Conservation (phyloP, 2,329 filamentous ascomycete species). For the Xylaria sp. region DNA sequence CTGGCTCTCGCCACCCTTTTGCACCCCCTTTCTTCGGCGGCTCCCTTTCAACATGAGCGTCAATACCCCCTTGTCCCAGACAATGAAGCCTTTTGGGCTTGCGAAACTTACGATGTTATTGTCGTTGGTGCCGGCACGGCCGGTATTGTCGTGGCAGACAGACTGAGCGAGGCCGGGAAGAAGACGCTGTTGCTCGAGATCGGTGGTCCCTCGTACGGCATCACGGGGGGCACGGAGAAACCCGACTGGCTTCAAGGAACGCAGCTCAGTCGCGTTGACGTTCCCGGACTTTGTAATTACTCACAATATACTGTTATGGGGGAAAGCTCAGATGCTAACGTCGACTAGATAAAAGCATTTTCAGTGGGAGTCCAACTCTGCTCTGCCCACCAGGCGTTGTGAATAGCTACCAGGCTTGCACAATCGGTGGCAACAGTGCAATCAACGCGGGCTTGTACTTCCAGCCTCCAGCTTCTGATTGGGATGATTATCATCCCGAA, state of each 20-base stretch:
- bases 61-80: not conserved
- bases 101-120: constrained; percentile 34
- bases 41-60: constrained; percentile 10
- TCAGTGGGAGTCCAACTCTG: constrained; percentile 36
- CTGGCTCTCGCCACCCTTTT: not conserved
- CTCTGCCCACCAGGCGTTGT: constrained; percentile 37
- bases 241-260: constrained; percentile 46
- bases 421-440: constrained; percentile 46
- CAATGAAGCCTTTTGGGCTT: constrained; percentile 22
- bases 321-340: not conserved
- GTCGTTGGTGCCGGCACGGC: constrained; percentile 47
- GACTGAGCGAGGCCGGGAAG: constrained; percentile 47
- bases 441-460: constrained; percentile 52
- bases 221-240: constrained; percentile 42
- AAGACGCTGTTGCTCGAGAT: constrained; percentile 48
- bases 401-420: constrained; percentile 44
- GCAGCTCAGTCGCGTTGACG: constrained; percentile 46
- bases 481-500: constrained; percentile 43
- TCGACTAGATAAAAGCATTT: constrained; percentile 44
- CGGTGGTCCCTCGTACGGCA: constrained; percentile 45
- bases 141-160: constrained; percentile 47
- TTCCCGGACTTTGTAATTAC: constrained; percentile 43
- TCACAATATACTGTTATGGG: not conserved
- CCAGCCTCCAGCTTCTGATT: constrained; percentile 48
- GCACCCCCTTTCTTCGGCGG: constrained; percentile 6